Base-by-base conservation (phyloP, 1,284 basidiomycete species). In the Stygiomarasmius scandens region DNA sequence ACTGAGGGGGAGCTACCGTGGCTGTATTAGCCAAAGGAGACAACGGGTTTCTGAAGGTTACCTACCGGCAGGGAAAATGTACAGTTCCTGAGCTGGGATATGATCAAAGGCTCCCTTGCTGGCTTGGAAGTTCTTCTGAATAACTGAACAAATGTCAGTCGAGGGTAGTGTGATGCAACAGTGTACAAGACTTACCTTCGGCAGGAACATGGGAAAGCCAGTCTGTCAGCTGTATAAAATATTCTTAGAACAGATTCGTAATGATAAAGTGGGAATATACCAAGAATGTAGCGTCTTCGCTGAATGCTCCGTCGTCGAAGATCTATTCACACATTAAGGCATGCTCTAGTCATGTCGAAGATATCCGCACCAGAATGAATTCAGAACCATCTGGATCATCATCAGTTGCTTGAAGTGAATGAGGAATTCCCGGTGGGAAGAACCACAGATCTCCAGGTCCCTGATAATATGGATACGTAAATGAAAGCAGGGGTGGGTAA, bases 371-470 rank as follows among this genome's bases (percentile, higher is more conserved):
- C 64, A 92, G 73, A 27, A 91, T 71, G 67, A 90, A 91, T 67
- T 92, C 89, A 4, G 82, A 74, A 1, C 88, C 89, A 2, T 82
- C 81, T 11, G 78, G 72, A 44, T 77, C 69, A 52, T 83, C 81
- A 19, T 52, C 49, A 6, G 83, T 84, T 16, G 85, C 88, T 73
- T 91, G 89, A 25, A 91, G 74, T 24, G 80, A 81, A 66, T 86
- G 84, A 16, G 83, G 81, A 59, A 84, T 78, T n/a, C 88, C 87
- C 9, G 86, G 72, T 8, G 87, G 87, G 76, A 90, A 90, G 72
- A 84, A 89, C 87, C 87, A 79, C 19, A 80, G 66, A 66, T 80
- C 77, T 20, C 79, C 79, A 51, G 75, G 66, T 36, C 66, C 63
- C 78, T 80, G 49, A 19, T 49, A 56, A 43, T 19, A 4, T 25